phyloP scores from a whole-genome alignment of 805 yeast genomes.

The Yamadazyma laniorum region DNA sequence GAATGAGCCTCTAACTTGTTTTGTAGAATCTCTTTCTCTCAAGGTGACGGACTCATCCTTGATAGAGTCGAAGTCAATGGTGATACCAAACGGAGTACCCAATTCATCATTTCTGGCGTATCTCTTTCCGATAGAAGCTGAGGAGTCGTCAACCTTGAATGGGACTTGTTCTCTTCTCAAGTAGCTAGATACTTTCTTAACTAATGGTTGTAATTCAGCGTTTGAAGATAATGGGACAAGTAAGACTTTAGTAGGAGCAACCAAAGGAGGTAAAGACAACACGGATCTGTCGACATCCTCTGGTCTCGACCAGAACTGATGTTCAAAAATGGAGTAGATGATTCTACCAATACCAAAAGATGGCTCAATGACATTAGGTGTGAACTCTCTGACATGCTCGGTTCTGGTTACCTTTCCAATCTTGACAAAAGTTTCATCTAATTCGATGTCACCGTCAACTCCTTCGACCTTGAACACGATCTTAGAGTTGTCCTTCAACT shows the following conservation, averaged over 20 bases:
- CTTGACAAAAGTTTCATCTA: slow-evolving; percentile 67
- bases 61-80: slow-evolving; percentile 91
- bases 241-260: slow-evolving; percentile 96
- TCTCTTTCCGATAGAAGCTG: slow-evolving; percentile 97
- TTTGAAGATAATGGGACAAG: slow-evolving; percentile 91
- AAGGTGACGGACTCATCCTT: slow-evolving; percentile 86
- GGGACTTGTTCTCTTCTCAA: slow-evolving; percentile 84
- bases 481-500: slow-evolving; percentile 60
- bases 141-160: slow-evolving; percentile 94
- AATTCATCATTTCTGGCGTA: slow-evolving; percentile 97
- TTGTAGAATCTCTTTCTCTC: slow-evolving; percentile 96
- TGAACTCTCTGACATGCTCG: slow-evolving; percentile 91
- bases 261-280: slow-evolving; percentile 87
- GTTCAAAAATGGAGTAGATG: slow-evolving; percentile 89
- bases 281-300: slow-evolving; percentile 83
- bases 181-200: slow-evolving; percentile 62
- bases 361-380: slow-evolving; percentile 98
- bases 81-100: slow-evolving; percentile 98
- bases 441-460: slow-evolving; percentile 60
- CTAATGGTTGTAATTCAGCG: slow-evolving; percentile 72
- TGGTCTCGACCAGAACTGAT: slow-evolving; percentile 91
- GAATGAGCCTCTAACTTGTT: slow-evolving; percentile 90
- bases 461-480: slow-evolving; percentile 69
- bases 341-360: slow-evolving; percentile 99
- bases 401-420: slow-evolving; percentile 77